These are phyloP conservation scores for Tricholoma bakamatsutake DNA, from an alignment of 768 basidiomycete genomes.

Conservation along the genomic window DNA sequence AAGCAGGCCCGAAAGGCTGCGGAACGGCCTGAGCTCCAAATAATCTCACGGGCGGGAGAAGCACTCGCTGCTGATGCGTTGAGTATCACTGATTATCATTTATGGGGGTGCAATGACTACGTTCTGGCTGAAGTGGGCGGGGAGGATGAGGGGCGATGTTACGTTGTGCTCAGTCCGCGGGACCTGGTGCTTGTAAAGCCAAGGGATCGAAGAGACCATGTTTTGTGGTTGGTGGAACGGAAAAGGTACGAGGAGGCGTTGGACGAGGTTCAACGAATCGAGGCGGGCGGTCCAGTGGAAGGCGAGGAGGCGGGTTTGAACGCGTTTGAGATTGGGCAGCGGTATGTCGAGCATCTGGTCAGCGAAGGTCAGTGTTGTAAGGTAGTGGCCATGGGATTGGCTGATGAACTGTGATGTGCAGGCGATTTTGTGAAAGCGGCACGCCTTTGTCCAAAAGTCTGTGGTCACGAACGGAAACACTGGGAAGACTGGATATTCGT, in stretches of 20 bases:
- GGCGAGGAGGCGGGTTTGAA: slow-evolving; percentile 36
- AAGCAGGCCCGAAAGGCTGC: slow-evolving; percentile 80
- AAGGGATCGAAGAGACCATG: slow-evolving; percentile 84
- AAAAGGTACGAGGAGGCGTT: slow-evolving; percentile 87
- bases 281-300: slow-evolving; percentile 27
- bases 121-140: slow-evolving; percentile 47
- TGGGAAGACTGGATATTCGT: slow-evolving; percentile 97
- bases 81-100: slow-evolving; percentile 68
- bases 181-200: slow-evolving; percentile 85
- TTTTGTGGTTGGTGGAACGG: slow-evolving; percentile 87
- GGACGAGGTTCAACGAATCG: slow-evolving; percentile 67
- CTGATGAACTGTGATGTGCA: slow-evolving; percentile 9
- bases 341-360: slow-evolving; percentile 84
- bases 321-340: slow-evolving; percentile 70
- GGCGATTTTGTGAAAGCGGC: slow-evolving; percentile 75
- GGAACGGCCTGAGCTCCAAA: slow-evolving; percentile 89
- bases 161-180: slow-evolving; percentile 81
- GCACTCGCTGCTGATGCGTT: slow-evolving; percentile 85
- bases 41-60: slow-evolving; percentile 85
- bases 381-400: not conserved
- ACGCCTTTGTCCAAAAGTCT: slow-evolving; percentile 75
- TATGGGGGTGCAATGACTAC: slow-evolving; percentile 93
- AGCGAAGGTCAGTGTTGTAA: slow-evolving; percentile 52
- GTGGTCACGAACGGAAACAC: slow-evolving; percentile 67
- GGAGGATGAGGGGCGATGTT: slow-evolving; percentile 44